Percentiles rank a stretch among this genome's conserved stretches.
Conservation (phyloP, 73 alveolate species). For the Stentor roeselii region DNA sequence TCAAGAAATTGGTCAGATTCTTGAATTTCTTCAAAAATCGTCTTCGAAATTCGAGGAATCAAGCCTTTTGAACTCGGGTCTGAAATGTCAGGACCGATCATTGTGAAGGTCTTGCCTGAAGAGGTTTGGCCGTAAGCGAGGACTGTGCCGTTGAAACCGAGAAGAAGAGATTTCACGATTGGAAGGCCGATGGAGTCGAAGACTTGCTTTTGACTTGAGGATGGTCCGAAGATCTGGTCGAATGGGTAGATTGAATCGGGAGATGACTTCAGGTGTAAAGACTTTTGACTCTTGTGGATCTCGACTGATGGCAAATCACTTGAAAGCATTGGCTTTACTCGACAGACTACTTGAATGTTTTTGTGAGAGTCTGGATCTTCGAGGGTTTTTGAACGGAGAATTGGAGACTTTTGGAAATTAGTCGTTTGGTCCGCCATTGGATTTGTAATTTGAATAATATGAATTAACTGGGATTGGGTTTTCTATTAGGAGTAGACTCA, state of each 20-base stretch:
- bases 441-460: too few species aligned
- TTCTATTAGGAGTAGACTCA: too few species aligned
- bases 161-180: conserved; percentile 65
- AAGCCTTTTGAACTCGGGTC: conserved; percentile 61
- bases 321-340: conserved; percentile 11
- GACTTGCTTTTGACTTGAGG: conserved; percentile 63
- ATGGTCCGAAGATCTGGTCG: conserved; percentile 65
- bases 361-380: too few species aligned
- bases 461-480: too few species aligned
- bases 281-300: background rate
- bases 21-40: conserved; percentile 67
- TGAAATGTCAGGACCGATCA: conserved; percentile 74
- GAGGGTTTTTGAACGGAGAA: too few species aligned
- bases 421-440: too few species aligned
- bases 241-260: conserved; percentile 50
- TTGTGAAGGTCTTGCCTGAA: conserved; percentile 82
- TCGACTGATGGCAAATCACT: background rate
- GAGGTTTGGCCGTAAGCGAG: conserved; percentile 80
- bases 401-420: too few species aligned
- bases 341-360: conserved; percentile 14
- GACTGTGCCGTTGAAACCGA: conserved; percentile 78
- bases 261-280: background rate
- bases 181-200: conserved; percentile 69
- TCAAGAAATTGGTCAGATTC: conserved; percentile 41
- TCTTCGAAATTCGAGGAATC: conserved; percentile 70